Evolutionary conservation across 2,329 filamentous ascomycete species (phyloP), one percentile per base, ranked within the genome.

Genomic region (Clathrospora elynae): DNA sequence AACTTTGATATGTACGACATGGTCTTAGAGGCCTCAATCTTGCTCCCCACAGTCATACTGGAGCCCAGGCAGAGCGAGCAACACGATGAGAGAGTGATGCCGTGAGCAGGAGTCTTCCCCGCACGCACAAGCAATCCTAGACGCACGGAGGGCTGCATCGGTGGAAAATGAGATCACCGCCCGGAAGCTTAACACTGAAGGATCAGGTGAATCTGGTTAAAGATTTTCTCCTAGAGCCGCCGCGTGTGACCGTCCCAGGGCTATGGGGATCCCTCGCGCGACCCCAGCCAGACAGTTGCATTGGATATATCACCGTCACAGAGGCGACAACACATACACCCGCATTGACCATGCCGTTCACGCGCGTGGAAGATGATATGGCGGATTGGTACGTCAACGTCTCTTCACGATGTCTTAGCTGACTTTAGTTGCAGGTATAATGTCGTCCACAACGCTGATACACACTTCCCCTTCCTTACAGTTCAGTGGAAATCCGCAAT

Each of bases 401-500:
- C 13, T 26, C 26, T 29, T 13, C 12, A 19, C 16, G 8, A 32
- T 7, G 11, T 35, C 19, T 19, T 14, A 35, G 34, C 41, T 41
- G 32, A 49, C 29, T 13, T 30, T 17, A 16, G 7, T 26, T 32
- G 22, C 41, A 49, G 49, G 44, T 34, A 32, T 18, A 52, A 49
- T 20, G 47, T 44, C 19, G 43, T 51, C 18, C 35, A 47, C 19
- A 35, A 51, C 30, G 39, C 33, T 17, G 22, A 45, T 20, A 51
- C 43, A 26, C 36, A 50, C 37, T 46, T 54, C 29, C 35, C 47
- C 23, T 42, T 52, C 30, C 39, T 52, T 20, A 52, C 49, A 28
- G 41, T 36, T 11, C 33, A 53, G 23, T 51, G 29, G 46, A 55
- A 55, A 36, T 30, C 49, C 23, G 35, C 42, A 20, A 44, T 39